A percentile compares a stretch with the other conserved stretches of the same genome.
These are phyloP conservation scores for Chaetomiaceae sp. DNA, from an alignment of 2,329 filamentous ascomycete genomes.

Conservation along the genomic window DNA sequence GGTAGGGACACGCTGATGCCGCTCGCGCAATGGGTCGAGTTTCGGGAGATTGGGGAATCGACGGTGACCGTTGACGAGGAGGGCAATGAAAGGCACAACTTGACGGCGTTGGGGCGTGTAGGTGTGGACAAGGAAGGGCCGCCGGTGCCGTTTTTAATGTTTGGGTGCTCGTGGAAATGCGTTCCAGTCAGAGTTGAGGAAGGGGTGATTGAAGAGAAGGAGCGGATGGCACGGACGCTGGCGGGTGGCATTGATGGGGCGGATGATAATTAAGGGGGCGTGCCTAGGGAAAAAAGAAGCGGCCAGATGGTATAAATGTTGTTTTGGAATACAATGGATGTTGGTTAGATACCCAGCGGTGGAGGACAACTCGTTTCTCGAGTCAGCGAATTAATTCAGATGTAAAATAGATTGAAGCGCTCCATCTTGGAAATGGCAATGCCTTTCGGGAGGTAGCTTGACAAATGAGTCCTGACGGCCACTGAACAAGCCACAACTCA, in stretches of 20 bases:
- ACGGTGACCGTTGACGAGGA: conserved; percentile 20
- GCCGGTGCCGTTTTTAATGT: conserved; percentile 43
- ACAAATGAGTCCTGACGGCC: too few relatives aligned
- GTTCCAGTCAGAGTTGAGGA: conserved; percentile 31
- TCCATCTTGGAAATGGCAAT: too few relatives aligned
- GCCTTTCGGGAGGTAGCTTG: too few relatives aligned
- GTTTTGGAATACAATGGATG: neutral
- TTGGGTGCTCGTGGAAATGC: conserved; percentile 50
- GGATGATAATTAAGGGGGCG: neutral
- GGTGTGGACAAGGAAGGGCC: conserved; percentile 34
- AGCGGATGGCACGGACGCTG: too few relatives aligned
- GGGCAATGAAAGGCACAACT: conserved; percentile 12
- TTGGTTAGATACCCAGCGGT: conserved; percentile 3
- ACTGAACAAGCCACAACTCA: too few relatives aligned
- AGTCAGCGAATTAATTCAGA: too few relatives aligned
- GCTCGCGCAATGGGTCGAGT: conserved; percentile 58
- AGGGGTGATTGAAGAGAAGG: neutral
- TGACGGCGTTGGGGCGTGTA: conserved; percentile 27
- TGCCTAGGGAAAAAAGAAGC: neutral
- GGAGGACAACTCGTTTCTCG: neutral
- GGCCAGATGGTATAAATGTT: neutral
- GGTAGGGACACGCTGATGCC: conserved; percentile 46
- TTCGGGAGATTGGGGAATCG: conserved; percentile 44
- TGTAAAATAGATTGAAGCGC: too few relatives aligned
- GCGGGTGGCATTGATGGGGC: too few relatives aligned